Base-by-base conservation (phyloP, 768 basidiomycete genomes). In the Suillus variegatus region DNA sequence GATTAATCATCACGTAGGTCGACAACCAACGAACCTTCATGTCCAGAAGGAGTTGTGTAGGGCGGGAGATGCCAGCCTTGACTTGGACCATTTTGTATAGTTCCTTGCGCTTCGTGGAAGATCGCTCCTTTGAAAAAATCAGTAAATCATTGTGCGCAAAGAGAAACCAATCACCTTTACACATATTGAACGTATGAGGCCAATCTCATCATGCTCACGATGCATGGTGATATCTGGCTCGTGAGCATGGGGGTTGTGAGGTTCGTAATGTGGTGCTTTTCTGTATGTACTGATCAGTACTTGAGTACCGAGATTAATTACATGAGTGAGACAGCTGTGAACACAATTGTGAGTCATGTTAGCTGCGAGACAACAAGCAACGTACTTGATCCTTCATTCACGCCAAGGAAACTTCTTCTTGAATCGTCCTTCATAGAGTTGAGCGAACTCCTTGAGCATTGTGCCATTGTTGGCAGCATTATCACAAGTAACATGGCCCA, bases 391-490 rank as follows among this genome's bases (percentile, higher is more conserved):
- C 49, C 49, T 51, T 51, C 13, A 2, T 51, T 51, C 22, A 51
- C 3, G 14, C 6, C 49, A 51, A 51, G 49, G 49, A 13, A 51
- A 51, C 5, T 51, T 7, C 49, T 51, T 51, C 7, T 51, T 51
- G 49, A 7, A 7, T 51, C 25, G 2, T 7, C 3, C 2, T 51
- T 69, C 54, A 41, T 44, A 46, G 6, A 68, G 52, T 2, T 35
- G 13, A 2, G 65, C 66, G 60, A 81, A 73, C 28, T 73, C 67
- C 3, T 43, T 18, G 51, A 81, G 64, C 78, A 80, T 81, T 0
- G 80, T 80, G 43, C 46, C 62, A 63, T 81, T 81, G 65, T 79
- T 80, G 6, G 56, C 62, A 1, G 78, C 79, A 67, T 80, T 81
- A 62, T 81, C 74, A 65, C 74, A 79, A 5, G 80, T 80, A 0